Evolutionary conservation across 129 eudicot genomes (phyloP).

Genomic region (Centrapalus pauciflorus): DNA sequence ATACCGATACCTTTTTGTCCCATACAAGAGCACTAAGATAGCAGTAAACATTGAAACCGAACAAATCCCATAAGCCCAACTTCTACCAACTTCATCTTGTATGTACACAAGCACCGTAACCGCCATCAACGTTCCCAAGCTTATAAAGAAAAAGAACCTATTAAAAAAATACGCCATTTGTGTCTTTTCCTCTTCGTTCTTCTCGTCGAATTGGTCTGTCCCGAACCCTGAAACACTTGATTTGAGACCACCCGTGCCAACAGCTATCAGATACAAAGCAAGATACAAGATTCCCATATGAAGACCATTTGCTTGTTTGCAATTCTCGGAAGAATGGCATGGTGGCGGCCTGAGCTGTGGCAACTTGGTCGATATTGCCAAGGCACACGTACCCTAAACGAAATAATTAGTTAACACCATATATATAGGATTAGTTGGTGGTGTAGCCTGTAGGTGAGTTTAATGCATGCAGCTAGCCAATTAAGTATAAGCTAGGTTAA

Average conservation of each 20-base stretch:
- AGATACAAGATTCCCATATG: slow-evolving; percentile 83
- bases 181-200: slow-evolving; percentile 66
- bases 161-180: slow-evolving; percentile 84
- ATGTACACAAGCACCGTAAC: slow-evolving; percentile 88
- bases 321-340: slow-evolving; percentile 38
- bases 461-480: not conserved
- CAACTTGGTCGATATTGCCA: slow-evolving; percentile 55
- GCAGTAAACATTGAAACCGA: slow-evolving; percentile 69
- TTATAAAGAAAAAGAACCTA: slow-evolving; percentile 88
- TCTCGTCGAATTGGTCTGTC: slow-evolving; percentile 86
- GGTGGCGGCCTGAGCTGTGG: slow-evolving; percentile 77
- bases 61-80: slow-evolving; percentile 91
- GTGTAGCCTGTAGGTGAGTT: too few relatives aligned
- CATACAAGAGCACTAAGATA: slow-evolving; percentile 49
- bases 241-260: slow-evolving; percentile 94
- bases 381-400: slow-evolving; percentile 64
- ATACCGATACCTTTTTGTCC: slow-evolving; percentile 65
- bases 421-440: not conserved
- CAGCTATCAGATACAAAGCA: slow-evolving; percentile 76
- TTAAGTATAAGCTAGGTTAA: not conserved
- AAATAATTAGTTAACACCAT: not conserved
- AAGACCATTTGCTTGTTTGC: slow-evolving; percentile 62
- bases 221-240: slow-evolving; percentile 98
- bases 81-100: slow-evolving; percentile 83
- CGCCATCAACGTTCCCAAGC: slow-evolving; percentile 74